A percentile compares a stretch with the other conserved stretches of the same genome.
Evolutionary conservation across 371 early-diverging fungal species (phyloP).

Genomic region (Zopfochytrium polystomum): DNA sequence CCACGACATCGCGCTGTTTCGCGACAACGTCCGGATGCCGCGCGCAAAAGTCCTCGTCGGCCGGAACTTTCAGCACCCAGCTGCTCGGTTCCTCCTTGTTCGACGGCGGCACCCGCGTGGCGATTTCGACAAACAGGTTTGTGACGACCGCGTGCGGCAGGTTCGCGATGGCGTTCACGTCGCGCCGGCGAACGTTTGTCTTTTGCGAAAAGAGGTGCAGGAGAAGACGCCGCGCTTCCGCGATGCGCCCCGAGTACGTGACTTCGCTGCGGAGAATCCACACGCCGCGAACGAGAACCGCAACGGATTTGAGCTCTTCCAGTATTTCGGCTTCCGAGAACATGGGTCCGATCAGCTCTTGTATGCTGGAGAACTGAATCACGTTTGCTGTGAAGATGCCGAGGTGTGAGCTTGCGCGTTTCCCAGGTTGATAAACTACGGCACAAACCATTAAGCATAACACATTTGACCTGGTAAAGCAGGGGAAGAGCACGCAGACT

Average conservation of each 20-base stretch:
- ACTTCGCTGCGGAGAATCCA: conserved; percentile 43
- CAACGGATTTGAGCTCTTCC: conserved; percentile 29
- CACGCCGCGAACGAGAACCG: conserved; percentile 41
- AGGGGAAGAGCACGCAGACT: conserved; percentile 12
- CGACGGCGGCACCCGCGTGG: conserved; percentile 14
- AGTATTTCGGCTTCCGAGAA: conserved; percentile 27
- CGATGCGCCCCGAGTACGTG: conserved; percentile 37
- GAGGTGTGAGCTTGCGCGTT: too few relatives aligned
- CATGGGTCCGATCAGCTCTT: conserved; percentile 16
- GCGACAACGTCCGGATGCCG: conserved; percentile 25
- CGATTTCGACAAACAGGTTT: conserved; percentile 45
- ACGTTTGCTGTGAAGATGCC: conserved; percentile 39
- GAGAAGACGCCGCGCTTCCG: conserved; percentile 40
- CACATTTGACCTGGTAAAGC: not conserved
- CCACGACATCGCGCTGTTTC: conserved; percentile 16
- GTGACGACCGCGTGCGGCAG: conserved; percentile 37
- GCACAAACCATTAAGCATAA: conserved; percentile 16
- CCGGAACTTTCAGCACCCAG: conserved; percentile 36
- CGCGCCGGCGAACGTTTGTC: conserved; percentile 26
- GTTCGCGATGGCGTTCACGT: conserved; percentile 27
- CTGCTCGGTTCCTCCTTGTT: not conserved
- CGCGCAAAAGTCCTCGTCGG: conserved; percentile 33
- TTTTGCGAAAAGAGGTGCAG: conserved; percentile 27
- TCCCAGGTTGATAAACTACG: not conserved
- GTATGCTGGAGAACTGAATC: conserved; percentile 22